These are phyloP conservation scores for Populus hybrid DNA, from an alignment of 441 rosid species.

Conservation along the genomic window DNA sequence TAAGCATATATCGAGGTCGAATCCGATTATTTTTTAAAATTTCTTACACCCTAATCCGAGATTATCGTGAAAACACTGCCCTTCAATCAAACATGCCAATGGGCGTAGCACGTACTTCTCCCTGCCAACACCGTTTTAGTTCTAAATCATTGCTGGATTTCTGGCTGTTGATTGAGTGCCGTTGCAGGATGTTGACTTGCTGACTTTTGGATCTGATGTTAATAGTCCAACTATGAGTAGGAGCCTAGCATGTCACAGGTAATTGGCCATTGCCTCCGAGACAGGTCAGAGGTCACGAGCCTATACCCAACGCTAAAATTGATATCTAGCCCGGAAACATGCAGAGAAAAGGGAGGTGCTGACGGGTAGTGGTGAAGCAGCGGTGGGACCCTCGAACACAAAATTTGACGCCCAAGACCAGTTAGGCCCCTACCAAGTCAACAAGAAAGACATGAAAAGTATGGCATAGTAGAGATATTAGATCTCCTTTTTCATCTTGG, in stretches of 20 bases:
- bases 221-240: background rate
- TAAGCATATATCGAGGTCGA: background rate
- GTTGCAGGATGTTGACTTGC: background rate
- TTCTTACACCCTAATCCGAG: background rate
- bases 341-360: slow-evolving; percentile 8
- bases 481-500: background rate
- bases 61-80: background rate
- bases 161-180: background rate
- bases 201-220: background rate
- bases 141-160: background rate
- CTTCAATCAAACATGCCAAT: background rate
- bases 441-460: background rate
- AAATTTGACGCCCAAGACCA: background rate
- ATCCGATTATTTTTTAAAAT: background rate
- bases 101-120: background rate
- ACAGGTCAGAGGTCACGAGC: slow-evolving; percentile 24
- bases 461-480: background rate
- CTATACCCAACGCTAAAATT: background rate
- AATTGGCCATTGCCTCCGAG: background rate
- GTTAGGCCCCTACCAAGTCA: background rate
- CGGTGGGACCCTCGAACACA: slow-evolving; percentile 22
- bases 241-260: background rate
- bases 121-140: background rate
- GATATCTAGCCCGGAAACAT: slow-evolving; percentile 19
- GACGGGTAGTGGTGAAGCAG: background rate